phyloP scores from a whole-genome alignment of 1,284 basidiomycete genomes.

The Fomitopsis pinicola region DNA sequence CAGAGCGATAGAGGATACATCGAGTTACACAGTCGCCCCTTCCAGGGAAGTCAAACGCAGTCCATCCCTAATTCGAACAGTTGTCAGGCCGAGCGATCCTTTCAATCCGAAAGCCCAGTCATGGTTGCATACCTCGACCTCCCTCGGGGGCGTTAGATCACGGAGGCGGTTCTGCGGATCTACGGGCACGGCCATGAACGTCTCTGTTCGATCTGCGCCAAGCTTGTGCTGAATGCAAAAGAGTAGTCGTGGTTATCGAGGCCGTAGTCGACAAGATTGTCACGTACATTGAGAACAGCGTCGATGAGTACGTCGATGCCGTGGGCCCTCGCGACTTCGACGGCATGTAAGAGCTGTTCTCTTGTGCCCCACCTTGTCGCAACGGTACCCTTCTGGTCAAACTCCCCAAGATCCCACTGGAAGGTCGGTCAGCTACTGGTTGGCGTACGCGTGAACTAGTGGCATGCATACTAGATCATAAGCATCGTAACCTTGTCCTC shows the following conservation, averaged over 20 bases:
- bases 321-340: conserved; percentile 50
- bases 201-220: conserved; percentile 81
- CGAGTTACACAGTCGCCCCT: conserved; percentile 63
- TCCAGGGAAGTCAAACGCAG: conserved; percentile 79
- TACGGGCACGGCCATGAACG: conserved; percentile 73
- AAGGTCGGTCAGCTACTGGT: background rate
- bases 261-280: background rate
- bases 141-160: conserved; percentile 54
- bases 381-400: conserved; percentile 78
- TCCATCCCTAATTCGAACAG: conserved; percentile 63
- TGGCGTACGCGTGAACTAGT: background rate
- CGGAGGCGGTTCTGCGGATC: conserved; percentile 60
- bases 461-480: conserved; percentile 61
- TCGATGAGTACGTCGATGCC: conserved; percentile 71
- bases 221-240: conserved; percentile 60
- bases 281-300: conserved; percentile 69
- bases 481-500: conserved; percentile 74
- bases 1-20: background rate
- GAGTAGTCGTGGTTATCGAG: background rate
- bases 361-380: conserved; percentile 91
- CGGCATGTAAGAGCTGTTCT: conserved; percentile 72
- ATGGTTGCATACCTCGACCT: conserved; percentile 56
- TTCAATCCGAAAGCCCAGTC: background rate
- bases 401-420: conserved; percentile 92
- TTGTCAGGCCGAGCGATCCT: background rate